Evolutionary conservation across 192 early-diverging fungal species (phyloP), one percentile per base, ranked within the genome.

Genomic region (Dissophora globulifera): DNA sequence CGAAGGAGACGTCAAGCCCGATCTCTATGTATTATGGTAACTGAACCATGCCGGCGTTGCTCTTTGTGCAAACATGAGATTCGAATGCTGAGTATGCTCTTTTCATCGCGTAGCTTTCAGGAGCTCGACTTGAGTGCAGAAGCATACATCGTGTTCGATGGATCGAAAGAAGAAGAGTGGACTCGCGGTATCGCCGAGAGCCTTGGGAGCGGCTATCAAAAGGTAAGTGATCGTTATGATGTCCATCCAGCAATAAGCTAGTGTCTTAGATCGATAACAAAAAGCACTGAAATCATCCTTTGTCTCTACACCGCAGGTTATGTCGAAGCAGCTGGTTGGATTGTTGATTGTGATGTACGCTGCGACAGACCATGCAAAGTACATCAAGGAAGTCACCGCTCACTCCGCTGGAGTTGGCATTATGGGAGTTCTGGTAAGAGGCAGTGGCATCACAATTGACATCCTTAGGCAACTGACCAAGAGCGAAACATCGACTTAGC

Each of bases 91-190:
- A 50, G 9, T 23, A 10, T 3, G 43, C 19, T 56, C 30, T 23
- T 47, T 69, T 9, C 40, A 50, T 42, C 23, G 62, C 9, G 62
- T 30, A 92, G 95, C 43, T 92, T 98, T 50, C 97, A 98, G 67
- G 97, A 98, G 79, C 82, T 98, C 17, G 95, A 97, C 68, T 79
- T 93, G 23, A 88, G 84, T 19, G 87, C 91, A 7, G 93, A 95
- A 68, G 94, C 96, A 6, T 98, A 93, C 70, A 67, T 98, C 31
- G 83, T 91, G 42, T 82, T 89, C 75, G 92, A 96, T 80, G 83
- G 84, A 40, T 83, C 85, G 16, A 94, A 93, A 79, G 93, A 96
- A 56, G 79, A 82, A 15, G 88, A 88, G 30, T 99, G 95, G 97
- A 90, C 84, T 2, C 70, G 87, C 4, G 87, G 88, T 2, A 86